Conservation (phyloP, 2,329 filamentous ascomycete genomes). For the Aspergillus fijiensis region DNA sequence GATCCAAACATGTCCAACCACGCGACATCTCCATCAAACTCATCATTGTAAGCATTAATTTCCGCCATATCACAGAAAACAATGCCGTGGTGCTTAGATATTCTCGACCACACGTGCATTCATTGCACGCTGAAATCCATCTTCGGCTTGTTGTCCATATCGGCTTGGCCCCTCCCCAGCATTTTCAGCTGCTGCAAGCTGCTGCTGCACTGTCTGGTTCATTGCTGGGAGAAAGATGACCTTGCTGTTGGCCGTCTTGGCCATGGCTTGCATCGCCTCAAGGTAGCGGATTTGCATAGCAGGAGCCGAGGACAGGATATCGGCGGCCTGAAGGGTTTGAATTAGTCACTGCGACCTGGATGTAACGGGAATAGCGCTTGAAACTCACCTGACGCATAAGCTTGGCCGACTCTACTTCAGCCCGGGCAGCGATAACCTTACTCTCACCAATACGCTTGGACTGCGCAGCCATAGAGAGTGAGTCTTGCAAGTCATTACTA, state of each 20-base stretch:
- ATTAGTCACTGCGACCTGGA: slow-evolving; percentile 10
- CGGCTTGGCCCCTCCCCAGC: slow-evolving; percentile 58
- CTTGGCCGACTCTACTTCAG: slow-evolving; percentile 94
- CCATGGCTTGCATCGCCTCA: slow-evolving; percentile 98
- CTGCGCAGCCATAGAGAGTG: slow-evolving; percentile 96
- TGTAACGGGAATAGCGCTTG: not conserved
- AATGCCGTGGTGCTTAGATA: slow-evolving; percentile 57
- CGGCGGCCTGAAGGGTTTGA: slow-evolving; percentile 61
- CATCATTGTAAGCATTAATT: slow-evolving; percentile 3
- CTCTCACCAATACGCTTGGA: slow-evolving; percentile 97
- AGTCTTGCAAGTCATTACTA: slow-evolving; percentile 91
- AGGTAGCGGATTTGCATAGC: slow-evolving; percentile 99
- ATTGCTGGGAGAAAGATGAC: slow-evolving; percentile 76
- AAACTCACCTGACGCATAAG: slow-evolving; percentile 63
- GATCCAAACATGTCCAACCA: not conserved
- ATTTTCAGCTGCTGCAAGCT: slow-evolving; percentile 51
- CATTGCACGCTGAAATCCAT: slow-evolving; percentile 75
- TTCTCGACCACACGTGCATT: slow-evolving; percentile 82
- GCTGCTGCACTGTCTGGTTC: slow-evolving; percentile 58
- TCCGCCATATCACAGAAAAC: slow-evolving; percentile 9
- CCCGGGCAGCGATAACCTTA: slow-evolving; percentile 96
- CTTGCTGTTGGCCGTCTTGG: slow-evolving; percentile 85
- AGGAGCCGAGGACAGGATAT: slow-evolving; percentile 85
- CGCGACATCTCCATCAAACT: not conserved
- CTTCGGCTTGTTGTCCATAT: slow-evolving; percentile 49